Percentiles rank a stretch among this genome's conserved stretches.
phyloP scores from a whole-genome alignment of 2,329 filamentous ascomycete genomes.

The Exophiala spinifera region DNA sequence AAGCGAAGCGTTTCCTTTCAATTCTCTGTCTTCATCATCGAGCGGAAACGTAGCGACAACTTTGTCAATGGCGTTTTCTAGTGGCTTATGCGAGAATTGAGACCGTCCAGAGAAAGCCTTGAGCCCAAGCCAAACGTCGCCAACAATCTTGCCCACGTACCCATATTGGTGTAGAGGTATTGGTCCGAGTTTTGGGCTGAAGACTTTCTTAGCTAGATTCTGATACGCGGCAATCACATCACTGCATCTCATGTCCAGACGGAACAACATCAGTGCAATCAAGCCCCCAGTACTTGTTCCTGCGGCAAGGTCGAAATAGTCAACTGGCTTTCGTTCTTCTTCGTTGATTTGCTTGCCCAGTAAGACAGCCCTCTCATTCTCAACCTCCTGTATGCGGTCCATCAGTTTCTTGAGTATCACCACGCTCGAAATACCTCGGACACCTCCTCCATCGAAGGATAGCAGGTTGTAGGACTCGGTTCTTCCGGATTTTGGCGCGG shows the following conservation, averaged over 20 bases:
- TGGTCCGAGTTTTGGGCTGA: slow-evolving; percentile 13
- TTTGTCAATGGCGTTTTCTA: slow-evolving; percentile 20
- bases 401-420: slow-evolving; percentile 25
- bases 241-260: slow-evolving; percentile 23
- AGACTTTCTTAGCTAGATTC: slow-evolving; percentile 18
- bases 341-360: slow-evolving; percentile 3
- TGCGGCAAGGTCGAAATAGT: slow-evolving; percentile 25
- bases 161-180: slow-evolving; percentile 15
- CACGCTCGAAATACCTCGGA: slow-evolving; percentile 23
- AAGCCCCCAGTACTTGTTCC: slow-evolving; percentile 29
- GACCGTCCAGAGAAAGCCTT: slow-evolving; percentile 13
- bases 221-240: slow-evolving; percentile 19
- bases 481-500: slow-evolving; percentile 10
- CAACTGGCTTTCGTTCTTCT: slow-evolving; percentile 18
- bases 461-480: slow-evolving; percentile 18
- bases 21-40: slow-evolving; percentile 13
- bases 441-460: slow-evolving; percentile 24
- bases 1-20: slow-evolving; percentile 15
- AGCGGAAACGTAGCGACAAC: slow-evolving; percentile 20
- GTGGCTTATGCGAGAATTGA: slow-evolving; percentile 14
- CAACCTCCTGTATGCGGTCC: slow-evolving; percentile 17
- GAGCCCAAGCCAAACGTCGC: slow-evolving; percentile 19
- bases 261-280: slow-evolving; percentile 27
- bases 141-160: slow-evolving; percentile 12
- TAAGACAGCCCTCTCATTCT: slow-evolving; percentile 8